Evolutionary conservation across 2,329 filamentous ascomycete species (phyloP).

Genomic region (Bipolaris gigantea): DNA sequence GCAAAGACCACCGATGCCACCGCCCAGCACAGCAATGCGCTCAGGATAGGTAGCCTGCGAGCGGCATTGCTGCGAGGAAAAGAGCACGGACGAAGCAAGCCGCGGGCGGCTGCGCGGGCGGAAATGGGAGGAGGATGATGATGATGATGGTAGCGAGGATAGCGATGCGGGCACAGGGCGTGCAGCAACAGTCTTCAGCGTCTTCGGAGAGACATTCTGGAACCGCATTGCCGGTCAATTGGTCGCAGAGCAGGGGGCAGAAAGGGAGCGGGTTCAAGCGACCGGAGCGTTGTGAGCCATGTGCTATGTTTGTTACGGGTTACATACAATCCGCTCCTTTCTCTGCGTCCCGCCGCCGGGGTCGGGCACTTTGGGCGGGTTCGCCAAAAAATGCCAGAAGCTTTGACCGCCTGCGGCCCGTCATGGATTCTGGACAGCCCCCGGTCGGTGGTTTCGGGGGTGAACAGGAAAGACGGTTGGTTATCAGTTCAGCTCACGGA

Average conservation of each 20-base stretch:
- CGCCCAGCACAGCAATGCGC: conserved; percentile 55
- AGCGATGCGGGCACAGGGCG: conserved; percentile 25
- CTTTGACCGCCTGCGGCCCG: conserved; percentile 12
- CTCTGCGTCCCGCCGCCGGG: too few relatives aligned
- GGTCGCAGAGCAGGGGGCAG: conserved; percentile 2
- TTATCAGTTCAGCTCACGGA: too few relatives aligned
- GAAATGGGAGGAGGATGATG: background rate
- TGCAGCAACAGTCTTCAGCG: conserved; percentile 32
- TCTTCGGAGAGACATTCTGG: conserved; percentile 40
- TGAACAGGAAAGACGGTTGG: background rate
- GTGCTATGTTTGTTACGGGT: background rate
- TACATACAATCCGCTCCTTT: too few relatives aligned
- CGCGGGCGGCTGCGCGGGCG: conserved; percentile 9
- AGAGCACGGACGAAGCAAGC: conserved; percentile 17
- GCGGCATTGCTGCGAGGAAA: conserved; percentile 17
- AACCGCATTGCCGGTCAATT: conserved; percentile 42
- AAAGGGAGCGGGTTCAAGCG: background rate
- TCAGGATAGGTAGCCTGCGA: conserved; percentile 32
- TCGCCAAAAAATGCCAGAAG: conserved; percentile 12
- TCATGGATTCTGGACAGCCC: conserved; percentile 11
- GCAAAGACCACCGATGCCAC: conserved; percentile 55
- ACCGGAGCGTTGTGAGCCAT: conserved; percentile 6
- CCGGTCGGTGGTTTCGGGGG: background rate
- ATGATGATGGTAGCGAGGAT: conserved; percentile 3
- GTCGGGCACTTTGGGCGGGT: background rate